A percentile compares a stretch with the other conserved stretches of the same genome.
Conservation (phyloP, 148 eudicot genomes). For the Cornus suecica region DNA sequence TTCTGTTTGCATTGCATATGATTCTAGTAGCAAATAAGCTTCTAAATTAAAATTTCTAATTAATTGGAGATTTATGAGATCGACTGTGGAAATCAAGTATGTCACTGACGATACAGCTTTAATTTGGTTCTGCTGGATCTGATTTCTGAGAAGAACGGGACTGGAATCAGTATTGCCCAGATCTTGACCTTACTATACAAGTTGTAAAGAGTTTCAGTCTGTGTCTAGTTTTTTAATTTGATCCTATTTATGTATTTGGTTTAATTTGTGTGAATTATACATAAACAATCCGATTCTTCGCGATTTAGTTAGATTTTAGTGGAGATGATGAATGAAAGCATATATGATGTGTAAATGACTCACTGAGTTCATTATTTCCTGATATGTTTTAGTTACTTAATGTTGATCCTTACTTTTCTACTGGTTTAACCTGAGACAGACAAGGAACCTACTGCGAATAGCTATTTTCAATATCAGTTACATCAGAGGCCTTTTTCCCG, state of each 20-base stretch:
- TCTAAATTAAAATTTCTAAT: background rate
- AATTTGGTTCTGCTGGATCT: background rate
- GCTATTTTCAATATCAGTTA: slow-evolving; percentile 94
- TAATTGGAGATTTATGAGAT: background rate
- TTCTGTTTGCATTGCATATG: background rate
- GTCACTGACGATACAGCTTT: background rate
- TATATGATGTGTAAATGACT: background rate
- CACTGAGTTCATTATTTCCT: background rate
- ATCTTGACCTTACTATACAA: background rate
- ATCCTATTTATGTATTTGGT: background rate
- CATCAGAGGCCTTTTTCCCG: slow-evolving; percentile 94
- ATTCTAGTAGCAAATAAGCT: background rate
- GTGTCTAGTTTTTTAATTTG: background rate
- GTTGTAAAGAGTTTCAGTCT: background rate
- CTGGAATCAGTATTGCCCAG: background rate
- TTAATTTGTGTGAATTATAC: background rate
- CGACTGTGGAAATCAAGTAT: background rate
- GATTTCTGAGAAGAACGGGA: background rate
- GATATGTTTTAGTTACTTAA: background rate
- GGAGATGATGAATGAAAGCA: background rate
- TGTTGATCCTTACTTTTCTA: background rate
- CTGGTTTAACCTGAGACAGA: slow-evolving; percentile 37
- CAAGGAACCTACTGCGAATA: slow-evolving; percentile 88
- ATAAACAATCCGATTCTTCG: background rate
- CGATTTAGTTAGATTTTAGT: background rate